Evolutionary conservation across 495 filamentous ascomycete species (phyloP), one percentile per base, ranked within the genome.

Genomic region (Penicillium manginii): DNA sequence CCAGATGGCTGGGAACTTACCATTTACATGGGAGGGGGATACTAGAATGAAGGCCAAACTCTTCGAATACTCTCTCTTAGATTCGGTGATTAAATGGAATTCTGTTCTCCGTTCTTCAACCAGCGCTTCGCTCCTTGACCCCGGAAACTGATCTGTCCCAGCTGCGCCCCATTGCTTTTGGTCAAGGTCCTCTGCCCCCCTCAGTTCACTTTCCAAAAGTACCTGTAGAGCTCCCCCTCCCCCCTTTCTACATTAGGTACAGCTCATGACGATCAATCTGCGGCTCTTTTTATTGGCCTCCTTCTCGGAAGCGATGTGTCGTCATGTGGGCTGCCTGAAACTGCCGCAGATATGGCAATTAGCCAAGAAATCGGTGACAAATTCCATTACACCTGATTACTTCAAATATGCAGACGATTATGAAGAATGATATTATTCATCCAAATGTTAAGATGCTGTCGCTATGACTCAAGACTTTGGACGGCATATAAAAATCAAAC

Each of bases 371-470:
- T 8, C 6, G 26, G 26, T 29, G 26, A 8, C 26, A 29, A n/a
- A n/a, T n/a, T n/a, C n/a, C 5, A 8, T 29, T 29, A 7, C 2
- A 29, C 35, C 35, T n/a, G n/a, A n/a, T 39, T 14, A 39, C 11
- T 14, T 12, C 11, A 39, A 1, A 14, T 6, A 0, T 9, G n/a
- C 22, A 22, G 26, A 21, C 50, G 45, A 37, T 26, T 10, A 39
- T n/a, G 35, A 39, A 39, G 35, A 39, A 39, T 39, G 35, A n/a
- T 10, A 39, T 29, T 29, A 29, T 45, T 14, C 29, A 51, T 57
- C 43, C 46, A 57, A 51, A 50, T 57, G 19, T 50, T 2, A 33
- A 43, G 5, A 29, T 29, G 26, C 26, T 29, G 26, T 29, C 26
- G 26, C 26, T 29, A 29, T 29, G 26, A 29, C 26, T 29, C 19